Evolutionary conservation across 1,284 basidiomycete species (phyloP).

Genomic region (Rhizoctonia solani): DNA sequence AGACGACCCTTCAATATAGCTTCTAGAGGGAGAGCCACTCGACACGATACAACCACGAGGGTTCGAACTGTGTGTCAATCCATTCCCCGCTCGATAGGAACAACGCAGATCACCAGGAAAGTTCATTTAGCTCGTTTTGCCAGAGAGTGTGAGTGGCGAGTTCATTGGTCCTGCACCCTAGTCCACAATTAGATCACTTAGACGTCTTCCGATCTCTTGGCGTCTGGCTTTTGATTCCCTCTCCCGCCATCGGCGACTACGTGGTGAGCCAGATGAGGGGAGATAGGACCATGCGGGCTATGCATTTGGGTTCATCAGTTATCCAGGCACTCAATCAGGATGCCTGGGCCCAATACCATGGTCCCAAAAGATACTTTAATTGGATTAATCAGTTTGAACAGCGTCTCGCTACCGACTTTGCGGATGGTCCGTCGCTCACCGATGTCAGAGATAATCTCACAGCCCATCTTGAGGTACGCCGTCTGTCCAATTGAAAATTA

Average conservation of each 20-base stretch:
- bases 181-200: too few species aligned
- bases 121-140: too few species aligned
- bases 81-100: too few species aligned
- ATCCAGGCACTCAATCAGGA: conserved; percentile 6
- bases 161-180: too few species aligned
- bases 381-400: conserved; percentile 18
- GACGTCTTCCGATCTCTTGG: too few species aligned
- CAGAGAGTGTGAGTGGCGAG: too few species aligned
- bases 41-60: too few species aligned
- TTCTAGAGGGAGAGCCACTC: too few species aligned
- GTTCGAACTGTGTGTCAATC: too few species aligned
- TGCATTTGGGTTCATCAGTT: conserved; percentile 10
- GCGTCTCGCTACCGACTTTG: not conserved
- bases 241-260: not conserved
- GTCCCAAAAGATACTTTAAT: not conserved
- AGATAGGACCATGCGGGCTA: not conserved
- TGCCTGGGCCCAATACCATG: not conserved
- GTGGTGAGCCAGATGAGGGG: not conserved
- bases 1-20: too few species aligned
- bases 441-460: not conserved
- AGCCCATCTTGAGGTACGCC: conserved; percentile 12
- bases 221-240: not conserved
- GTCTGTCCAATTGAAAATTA: not conserved
- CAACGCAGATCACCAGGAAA: too few species aligned
- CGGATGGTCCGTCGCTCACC: not conserved